phyloP scores from a whole-genome alignment of 2,329 filamentous ascomycete species.

The Neurospora sp. region DNA sequence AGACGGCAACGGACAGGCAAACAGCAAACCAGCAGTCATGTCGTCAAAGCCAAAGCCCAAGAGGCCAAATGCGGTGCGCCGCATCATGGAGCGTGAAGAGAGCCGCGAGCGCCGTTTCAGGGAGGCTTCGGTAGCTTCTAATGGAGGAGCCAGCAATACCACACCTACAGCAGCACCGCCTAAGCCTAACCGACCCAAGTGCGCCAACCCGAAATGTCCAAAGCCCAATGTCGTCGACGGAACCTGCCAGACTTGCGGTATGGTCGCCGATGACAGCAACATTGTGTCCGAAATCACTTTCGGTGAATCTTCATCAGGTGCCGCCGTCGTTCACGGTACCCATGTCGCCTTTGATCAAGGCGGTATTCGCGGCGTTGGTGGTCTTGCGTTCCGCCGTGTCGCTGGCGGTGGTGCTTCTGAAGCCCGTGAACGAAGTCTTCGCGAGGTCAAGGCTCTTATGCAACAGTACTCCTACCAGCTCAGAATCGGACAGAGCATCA shows the following conservation, averaged over 20 bases:
- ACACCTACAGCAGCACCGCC: conserved; percentile 19
- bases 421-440: conserved; percentile 48
- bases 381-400: conserved; percentile 48
- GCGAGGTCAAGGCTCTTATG: conserved; percentile 48
- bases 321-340: conserved; percentile 82
- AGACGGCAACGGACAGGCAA: neutral
- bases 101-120: conserved; percentile 10
- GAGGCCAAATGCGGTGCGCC: conserved; percentile 15
- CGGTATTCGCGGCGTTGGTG: conserved; percentile 54
- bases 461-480: conserved; percentile 52
- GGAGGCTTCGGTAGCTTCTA: conserved; percentile 11
- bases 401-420: conserved; percentile 43
- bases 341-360: conserved; percentile 81
- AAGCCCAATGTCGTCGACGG: conserved; percentile 53
- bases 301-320: conserved; percentile 75
- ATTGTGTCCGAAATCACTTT: conserved; percentile 91
- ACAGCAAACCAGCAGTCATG: neutral
- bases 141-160: conserved; percentile 7
- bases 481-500: conserved; percentile 49
- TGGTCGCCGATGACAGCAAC: conserved; percentile 72
- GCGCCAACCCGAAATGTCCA: conserved; percentile 47
- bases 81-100: conserved; percentile 19
- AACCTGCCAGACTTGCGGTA: conserved; percentile 76
- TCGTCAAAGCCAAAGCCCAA: conserved; percentile 15
- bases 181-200: conserved; percentile 30